Base-by-base conservation (phyloP, 2,329 filamentous ascomycete species). In the Phaeophleospora eucalypticola region DNA sequence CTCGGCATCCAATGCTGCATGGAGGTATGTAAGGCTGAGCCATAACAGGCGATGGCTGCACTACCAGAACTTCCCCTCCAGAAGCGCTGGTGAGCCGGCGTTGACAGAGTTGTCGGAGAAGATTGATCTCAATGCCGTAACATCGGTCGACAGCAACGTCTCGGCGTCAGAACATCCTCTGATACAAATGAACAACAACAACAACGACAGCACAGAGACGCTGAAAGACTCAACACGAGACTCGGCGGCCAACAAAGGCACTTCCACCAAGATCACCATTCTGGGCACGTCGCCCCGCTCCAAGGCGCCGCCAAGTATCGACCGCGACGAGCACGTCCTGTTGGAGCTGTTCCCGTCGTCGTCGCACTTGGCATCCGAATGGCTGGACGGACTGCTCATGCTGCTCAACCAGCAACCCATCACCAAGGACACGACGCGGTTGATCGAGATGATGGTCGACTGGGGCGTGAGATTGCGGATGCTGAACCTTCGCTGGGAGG, bases 301-400 rank as follows among this genome's bases (percentile, higher is more conserved):
- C 20, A 43, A 43, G 12, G 32, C 41, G 3, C 19, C 34, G 24
- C 2, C 34, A 20, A 18, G n/a, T 19, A 34, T 27, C 27, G 36
- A 39, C 19, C 36, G 19, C 8, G 50, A 58, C 1, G 93, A 97
- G 66, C 74, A 81, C 41, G 77, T 87, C 1, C 78, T 97, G 17
- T 75, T 98, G 44, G 87, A 84, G n/a, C 76, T 98, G 43, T 83
- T 89, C 66, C 90, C 91, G 4, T 74, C 82, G 49, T 87, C 82
- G 48, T 86, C 93, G 64, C 87, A 82, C 54, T 73, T 93, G 39
- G 93, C 93, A 8, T 94, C 89, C 0, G 93, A 98, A 69, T 98
- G 93, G 93, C 77, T 98, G 4, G 93, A 98, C 65, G 93, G 93
- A 1, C 72, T 98, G 54, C 77, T 97, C 46, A 95, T 98, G 89